phyloP scores from a whole-genome alignment of 768 basidiomycete genomes.

The Boletus huronensis region DNA sequence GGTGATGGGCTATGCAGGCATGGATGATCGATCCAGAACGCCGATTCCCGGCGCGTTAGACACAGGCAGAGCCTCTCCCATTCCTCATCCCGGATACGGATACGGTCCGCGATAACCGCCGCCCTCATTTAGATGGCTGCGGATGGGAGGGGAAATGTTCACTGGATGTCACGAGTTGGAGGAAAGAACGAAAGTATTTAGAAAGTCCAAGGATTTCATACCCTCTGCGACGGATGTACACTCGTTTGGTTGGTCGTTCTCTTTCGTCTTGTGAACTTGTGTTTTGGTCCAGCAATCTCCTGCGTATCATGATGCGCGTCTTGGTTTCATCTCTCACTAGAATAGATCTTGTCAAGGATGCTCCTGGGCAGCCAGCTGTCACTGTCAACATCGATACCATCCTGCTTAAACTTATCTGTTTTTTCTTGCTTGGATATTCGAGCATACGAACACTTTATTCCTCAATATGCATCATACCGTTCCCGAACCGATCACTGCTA shows the following conservation, averaged over 20 bases:
- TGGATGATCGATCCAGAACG: constrained; percentile 29
- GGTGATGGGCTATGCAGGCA: constrained; percentile 34
- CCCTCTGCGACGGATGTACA: constrained; percentile 20
- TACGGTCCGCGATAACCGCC: constrained; percentile 31
- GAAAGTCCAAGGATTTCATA: constrained; percentile 14
- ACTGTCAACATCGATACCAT: constrained; percentile 3
- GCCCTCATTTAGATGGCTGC: background rate
- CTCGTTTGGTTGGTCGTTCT: constrained; percentile 26
- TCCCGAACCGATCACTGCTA: constrained; percentile 18
- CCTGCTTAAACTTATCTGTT: constrained; percentile 4
- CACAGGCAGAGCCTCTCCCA: constrained; percentile 41
- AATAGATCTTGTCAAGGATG: constrained; percentile 25
- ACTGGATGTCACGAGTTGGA: constrained; percentile 11
- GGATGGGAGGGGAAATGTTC: background rate
- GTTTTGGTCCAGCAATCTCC: constrained; percentile 12
- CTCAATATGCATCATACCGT: constrained; percentile 26
- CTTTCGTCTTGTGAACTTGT: constrained; percentile 8
- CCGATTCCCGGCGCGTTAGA: constrained; percentile 27
- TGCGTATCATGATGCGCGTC: constrained; percentile 13
- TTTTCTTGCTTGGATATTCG: constrained; percentile 18
- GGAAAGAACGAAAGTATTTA: constrained; percentile 11
- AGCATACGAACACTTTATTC: constrained; percentile 24
- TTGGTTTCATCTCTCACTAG: constrained; percentile 14
- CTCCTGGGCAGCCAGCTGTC: constrained; percentile 19
- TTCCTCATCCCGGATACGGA: constrained; percentile 45